These are phyloP conservation scores for Rhododendron henanense DNA, from an alignment of 148 eudicot species.

Conservation along the genomic window DNA sequence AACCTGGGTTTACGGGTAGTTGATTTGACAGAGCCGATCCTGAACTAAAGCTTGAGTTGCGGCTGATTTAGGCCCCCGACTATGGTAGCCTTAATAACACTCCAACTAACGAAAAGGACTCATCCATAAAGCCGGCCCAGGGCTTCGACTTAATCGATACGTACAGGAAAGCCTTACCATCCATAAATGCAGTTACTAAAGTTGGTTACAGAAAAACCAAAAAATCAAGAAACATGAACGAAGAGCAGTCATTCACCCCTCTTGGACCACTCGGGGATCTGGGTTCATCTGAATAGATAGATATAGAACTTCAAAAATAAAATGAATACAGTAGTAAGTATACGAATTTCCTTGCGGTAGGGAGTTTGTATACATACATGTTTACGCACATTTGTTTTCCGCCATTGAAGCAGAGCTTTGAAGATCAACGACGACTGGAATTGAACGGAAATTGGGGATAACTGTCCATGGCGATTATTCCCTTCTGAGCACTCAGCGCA, in stretches of 20 bases:
- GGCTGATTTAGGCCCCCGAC: no score
- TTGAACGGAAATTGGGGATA: neutral
- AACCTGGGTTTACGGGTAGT: neutral
- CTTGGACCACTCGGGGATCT: neutral
- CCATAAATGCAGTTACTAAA: neutral
- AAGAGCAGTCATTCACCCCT: neutral
- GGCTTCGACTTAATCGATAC: neutral
- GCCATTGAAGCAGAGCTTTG: neutral
- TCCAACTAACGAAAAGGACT: no score
- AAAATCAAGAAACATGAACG: neutral
- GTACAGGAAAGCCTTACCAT: neutral
- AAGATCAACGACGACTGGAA: neutral
- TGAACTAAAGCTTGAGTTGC: no score
- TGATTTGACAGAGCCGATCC: neutral
- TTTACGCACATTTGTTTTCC: neutral
- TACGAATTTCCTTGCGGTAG: neutral
- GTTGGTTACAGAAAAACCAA: neutral
- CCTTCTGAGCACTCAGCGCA: neutral
- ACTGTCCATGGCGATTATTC: neutral
- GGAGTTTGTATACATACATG: neutral
- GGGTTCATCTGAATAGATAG: neutral
- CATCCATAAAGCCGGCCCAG: no score
- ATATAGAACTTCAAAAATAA: no score
- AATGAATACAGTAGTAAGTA: neutral
- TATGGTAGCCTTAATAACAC: no score